A percentile compares a stretch with the other conserved stretches of the same genome.
These are phyloP conservation scores for Alternaria triticimaculans DNA, from an alignment of 2,329 filamentous ascomycete species.

Conservation along the genomic window DNA sequence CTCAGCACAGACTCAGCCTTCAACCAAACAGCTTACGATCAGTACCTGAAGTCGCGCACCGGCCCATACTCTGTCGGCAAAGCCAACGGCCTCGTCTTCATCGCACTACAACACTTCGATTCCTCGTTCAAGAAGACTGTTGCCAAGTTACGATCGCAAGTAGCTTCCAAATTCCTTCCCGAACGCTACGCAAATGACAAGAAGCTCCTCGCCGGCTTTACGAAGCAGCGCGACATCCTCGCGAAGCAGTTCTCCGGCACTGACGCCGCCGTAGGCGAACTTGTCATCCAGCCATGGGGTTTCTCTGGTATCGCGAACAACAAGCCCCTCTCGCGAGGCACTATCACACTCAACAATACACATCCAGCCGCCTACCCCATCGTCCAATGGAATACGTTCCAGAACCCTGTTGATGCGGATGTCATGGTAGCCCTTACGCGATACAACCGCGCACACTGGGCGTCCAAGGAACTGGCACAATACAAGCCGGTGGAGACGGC, in stretches of 20 bases:
- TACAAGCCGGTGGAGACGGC: conserved; percentile 35
- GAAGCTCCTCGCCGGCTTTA: conserved; percentile 4
- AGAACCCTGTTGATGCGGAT: conserved; percentile 45
- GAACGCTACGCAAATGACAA: conserved; percentile 11
- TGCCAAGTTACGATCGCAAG: conserved; percentile 10
- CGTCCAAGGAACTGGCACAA: conserved; percentile 30
- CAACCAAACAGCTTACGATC: conserved; percentile 20
- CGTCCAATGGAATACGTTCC: conserved; percentile 38
- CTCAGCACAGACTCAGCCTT: conserved; percentile 25
- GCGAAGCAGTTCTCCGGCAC: neutral
- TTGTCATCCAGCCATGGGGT: conserved; percentile 20
- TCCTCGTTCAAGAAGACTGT: conserved; percentile 4
- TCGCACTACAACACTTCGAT: conserved; percentile 5
- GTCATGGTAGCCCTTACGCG: conserved; percentile 40
- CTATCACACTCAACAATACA: conserved; percentile 39
- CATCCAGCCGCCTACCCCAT: conserved; percentile 34
- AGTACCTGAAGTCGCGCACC: conserved; percentile 30
- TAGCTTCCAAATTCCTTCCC: conserved; percentile 15
- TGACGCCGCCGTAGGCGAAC: conserved; percentile 32
- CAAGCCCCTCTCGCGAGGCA: conserved; percentile 34
- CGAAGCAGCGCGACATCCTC: conserved; percentile 14
- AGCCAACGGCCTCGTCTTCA: conserved; percentile 16
- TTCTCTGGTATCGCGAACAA: conserved; percentile 9
- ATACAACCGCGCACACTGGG: conserved; percentile 42
- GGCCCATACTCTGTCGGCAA: conserved; percentile 28